These are phyloP conservation scores for Monilinia polystroma DNA, from an alignment of 2,329 filamentous ascomycete genomes.

Conservation along the genomic window DNA sequence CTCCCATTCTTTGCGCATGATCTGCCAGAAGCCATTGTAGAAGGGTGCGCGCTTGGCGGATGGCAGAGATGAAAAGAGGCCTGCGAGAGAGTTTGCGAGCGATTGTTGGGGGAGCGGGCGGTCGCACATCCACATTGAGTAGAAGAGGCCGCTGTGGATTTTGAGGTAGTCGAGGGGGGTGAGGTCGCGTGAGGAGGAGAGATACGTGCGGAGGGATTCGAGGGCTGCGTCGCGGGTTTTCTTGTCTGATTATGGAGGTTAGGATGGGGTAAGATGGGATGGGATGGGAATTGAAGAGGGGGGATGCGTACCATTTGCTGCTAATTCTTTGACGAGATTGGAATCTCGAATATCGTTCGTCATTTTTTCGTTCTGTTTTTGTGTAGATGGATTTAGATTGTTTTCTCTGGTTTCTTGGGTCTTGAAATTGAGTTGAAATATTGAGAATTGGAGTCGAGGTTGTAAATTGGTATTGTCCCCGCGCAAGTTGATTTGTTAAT, in stretches of 20 bases:
- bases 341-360: constrained; percentile 38
- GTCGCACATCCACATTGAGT: constrained; percentile 91
- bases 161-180: constrained; percentile 73
- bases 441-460: no score
- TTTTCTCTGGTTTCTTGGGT: no score
- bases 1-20: constrained; percentile 67
- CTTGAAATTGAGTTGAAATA: no score
- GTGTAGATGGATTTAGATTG: no score
- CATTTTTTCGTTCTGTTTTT: constrained; percentile 25
- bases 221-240: constrained; percentile 76
- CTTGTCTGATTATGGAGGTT: constrained; percentile 56
- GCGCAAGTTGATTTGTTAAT: background rate
- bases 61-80: constrained; percentile 61
- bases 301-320: constrained; percentile 39
- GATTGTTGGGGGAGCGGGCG: constrained; percentile 83
- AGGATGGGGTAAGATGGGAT: background rate
- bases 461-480: background rate
- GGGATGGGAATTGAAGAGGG: background rate
- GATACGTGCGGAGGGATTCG: constrained; percentile 72
- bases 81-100: constrained; percentile 75
- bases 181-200: constrained; percentile 60
- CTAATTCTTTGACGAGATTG: constrained; percentile 41
- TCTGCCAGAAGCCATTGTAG: constrained; percentile 68
- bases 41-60: constrained; percentile 46
- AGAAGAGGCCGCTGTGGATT: constrained; percentile 94